phyloP scores from a whole-genome alignment of 2,329 filamentous ascomycete species.

The Neonectria neomacrospora region DNA sequence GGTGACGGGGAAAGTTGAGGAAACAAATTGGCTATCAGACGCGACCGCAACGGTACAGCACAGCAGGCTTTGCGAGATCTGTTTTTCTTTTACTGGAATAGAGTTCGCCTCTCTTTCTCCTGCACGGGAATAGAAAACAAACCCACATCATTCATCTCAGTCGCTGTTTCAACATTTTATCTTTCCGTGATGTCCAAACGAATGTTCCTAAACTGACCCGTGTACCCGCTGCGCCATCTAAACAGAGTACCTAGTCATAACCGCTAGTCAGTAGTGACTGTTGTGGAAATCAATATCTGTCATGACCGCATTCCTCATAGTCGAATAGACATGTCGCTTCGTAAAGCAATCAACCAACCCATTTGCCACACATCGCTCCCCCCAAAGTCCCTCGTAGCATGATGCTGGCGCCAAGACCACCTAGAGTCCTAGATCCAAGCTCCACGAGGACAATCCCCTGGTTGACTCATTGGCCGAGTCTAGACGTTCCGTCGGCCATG shows the following conservation, averaged over 20 bases:
- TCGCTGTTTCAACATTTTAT: background rate
- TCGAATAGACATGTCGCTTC: background rate
- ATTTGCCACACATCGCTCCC: background rate
- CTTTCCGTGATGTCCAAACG: conserved; percentile 4
- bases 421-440: conserved; percentile 19
- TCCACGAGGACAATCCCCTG: conserved; percentile 4
- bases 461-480: conserved; percentile 19
- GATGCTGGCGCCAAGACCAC: conserved; percentile 3
- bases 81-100: conserved; percentile 38
- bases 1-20: conserved; percentile 18
- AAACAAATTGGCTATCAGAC: conserved; percentile 39
- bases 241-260: background rate
- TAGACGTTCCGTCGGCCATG: background rate
- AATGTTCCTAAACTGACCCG: background rate
- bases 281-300: too few species aligned
- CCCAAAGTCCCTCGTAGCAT: conserved; percentile 10
- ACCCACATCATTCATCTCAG: conserved; percentile 26
- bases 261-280: background rate
- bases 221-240: background rate
- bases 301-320: background rate
- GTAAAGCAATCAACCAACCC: background rate
- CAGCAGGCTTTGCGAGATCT: conserved; percentile 35
- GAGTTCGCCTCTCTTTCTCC: conserved; percentile 41
- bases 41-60: conserved; percentile 28
- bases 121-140: conserved; percentile 41